Percentiles rank a stretch among this genome's conserved stretches.
Conservation (phyloP, 2,329 filamentous ascomycete genomes). For the Alternaria angustiovoidea region DNA sequence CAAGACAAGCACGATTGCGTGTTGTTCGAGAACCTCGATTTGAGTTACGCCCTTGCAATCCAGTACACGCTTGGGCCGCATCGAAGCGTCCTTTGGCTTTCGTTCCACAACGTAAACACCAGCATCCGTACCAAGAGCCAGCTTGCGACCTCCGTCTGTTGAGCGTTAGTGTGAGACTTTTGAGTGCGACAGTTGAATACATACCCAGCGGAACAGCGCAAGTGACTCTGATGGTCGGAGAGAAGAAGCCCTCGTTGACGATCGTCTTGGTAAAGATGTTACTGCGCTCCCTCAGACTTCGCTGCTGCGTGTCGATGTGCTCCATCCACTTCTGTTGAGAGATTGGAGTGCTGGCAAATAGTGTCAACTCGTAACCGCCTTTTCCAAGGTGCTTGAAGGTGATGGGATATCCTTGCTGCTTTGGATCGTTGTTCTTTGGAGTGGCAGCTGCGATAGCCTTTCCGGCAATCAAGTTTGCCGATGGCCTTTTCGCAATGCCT, state of each 20-base stretch:
- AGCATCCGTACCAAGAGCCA: conserved; percentile 93
- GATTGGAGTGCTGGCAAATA: conserved; percentile 85
- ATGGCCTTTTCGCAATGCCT: conserved; percentile 84
- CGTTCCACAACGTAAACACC: conserved; percentile 93
- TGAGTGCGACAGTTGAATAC: conserved; percentile 39
- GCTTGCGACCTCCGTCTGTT: conserved; percentile 88
- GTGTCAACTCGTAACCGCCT: conserved; percentile 89
- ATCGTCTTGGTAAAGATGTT: conserved; percentile 74
- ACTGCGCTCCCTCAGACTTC: conserved; percentile 78
- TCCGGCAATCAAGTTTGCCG: conserved; percentile 73
- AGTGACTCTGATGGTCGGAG: conserved; percentile 86
- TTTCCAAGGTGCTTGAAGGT: conserved; percentile 97
- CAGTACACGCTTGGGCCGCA: conserved; percentile 80
- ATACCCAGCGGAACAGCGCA: conserved; percentile 90
- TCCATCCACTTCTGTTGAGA: conserved; percentile 97
- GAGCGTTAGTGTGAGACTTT: conserved; percentile 31
- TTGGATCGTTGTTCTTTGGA: conserved; percentile 45
- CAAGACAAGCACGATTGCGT: conserved; percentile 87
- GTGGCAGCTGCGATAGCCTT: conserved; percentile 60
- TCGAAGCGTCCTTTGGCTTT: conserved; percentile 79
- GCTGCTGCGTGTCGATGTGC: conserved; percentile 89
- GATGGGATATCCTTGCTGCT: conserved; percentile 86
- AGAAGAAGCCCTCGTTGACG: conserved; percentile 88
- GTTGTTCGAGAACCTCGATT: conserved; percentile 95
- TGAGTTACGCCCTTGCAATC: conserved; percentile 90